Evolutionary conservation across 352 stramenopile genomes (phyloP).

Genomic region (Pythium volutum): DNA sequence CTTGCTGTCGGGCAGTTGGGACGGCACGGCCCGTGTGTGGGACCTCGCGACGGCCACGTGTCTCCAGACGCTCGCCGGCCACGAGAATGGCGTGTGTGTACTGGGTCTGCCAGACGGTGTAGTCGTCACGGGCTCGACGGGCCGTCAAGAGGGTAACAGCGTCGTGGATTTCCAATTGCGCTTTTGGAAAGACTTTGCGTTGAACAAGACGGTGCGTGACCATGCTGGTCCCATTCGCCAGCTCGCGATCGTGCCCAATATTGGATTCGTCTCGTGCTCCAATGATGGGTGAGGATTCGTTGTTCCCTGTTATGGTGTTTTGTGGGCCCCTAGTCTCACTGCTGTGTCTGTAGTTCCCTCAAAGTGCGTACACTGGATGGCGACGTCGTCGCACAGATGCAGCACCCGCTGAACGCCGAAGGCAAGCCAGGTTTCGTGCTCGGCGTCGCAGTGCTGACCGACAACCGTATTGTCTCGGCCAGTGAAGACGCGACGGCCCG

Average conservation of each 20-base stretch:
- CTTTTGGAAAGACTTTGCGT: constrained; percentile 56
- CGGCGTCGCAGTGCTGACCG: constrained; percentile 56
- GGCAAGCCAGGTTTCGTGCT: constrained; percentile 84
- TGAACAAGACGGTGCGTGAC: constrained; percentile 59
- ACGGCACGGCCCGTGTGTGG: constrained; percentile 77
- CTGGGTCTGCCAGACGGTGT: constrained; percentile 53
- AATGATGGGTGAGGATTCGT: constrained; percentile 58
- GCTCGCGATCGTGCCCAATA: constrained; percentile 53
- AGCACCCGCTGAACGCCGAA: constrained; percentile 75
- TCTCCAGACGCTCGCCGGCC: constrained; percentile 50
- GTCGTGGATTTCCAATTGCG: constrained; percentile 78
- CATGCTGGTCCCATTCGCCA: constrained; percentile 73
- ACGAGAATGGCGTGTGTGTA: constrained; percentile 86
- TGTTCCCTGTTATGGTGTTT: neutral
- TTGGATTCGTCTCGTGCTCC: constrained; percentile 83
- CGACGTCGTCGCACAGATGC: constrained; percentile 55
- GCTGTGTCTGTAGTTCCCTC: constrained; percentile 34
- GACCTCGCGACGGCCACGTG: constrained; percentile 49
- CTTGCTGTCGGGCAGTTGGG: constrained; percentile 79
- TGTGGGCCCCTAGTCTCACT: neutral
- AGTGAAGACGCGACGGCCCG: constrained; percentile 83
- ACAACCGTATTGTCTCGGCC: constrained; percentile 60
- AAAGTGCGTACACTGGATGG: constrained; percentile 67
- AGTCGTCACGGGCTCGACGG: constrained; percentile 76
- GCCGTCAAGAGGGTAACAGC: constrained; percentile 66